A percentile compares a stretch with the other conserved stretches of the same genome.
Evolutionary conservation across 192 early-diverging fungal genomes (phyloP).

Genomic region (Linnemannia exigua): DNA sequence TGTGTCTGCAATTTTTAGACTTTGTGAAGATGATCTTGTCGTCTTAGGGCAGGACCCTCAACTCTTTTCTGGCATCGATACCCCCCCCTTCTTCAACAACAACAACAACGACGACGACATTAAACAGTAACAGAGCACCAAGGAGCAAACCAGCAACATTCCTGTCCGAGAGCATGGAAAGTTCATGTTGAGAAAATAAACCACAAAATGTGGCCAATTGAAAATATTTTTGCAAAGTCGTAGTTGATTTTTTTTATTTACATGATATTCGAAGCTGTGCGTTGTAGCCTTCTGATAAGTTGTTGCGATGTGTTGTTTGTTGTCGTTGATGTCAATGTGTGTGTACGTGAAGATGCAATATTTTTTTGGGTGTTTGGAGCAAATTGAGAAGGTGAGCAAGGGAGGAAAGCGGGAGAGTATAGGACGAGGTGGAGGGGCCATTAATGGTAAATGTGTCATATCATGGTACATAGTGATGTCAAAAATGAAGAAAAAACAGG

Average conservation of each 20-base stretch:
- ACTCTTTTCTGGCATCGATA: not conserved
- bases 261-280: too few relatives aligned
- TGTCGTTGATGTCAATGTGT: not conserved
- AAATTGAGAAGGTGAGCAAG: not conserved
- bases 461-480: not conserved
- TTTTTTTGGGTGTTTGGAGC: not conserved
- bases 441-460: slow-evolving; percentile 1
- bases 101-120: not conserved
- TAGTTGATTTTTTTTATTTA: not conserved
- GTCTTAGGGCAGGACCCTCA: not conserved
- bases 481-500: not conserved
- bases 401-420: not conserved
- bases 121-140: not conserved
- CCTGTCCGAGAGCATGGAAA: too few relatives aligned
- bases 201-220: too few relatives aligned
- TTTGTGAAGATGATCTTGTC: slow-evolving; percentile 50
- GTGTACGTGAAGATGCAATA: not conserved
- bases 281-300: not conserved
- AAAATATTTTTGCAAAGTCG: not conserved
- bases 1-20: not conserved
- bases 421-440: not conserved
- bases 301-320: not conserved
- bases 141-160: too few relatives aligned
- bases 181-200: too few relatives aligned
- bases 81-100: not conserved